phyloP scores from a whole-genome alignment of 148 eudicot genomes.

The Vaccinium vitisidaea region DNA sequence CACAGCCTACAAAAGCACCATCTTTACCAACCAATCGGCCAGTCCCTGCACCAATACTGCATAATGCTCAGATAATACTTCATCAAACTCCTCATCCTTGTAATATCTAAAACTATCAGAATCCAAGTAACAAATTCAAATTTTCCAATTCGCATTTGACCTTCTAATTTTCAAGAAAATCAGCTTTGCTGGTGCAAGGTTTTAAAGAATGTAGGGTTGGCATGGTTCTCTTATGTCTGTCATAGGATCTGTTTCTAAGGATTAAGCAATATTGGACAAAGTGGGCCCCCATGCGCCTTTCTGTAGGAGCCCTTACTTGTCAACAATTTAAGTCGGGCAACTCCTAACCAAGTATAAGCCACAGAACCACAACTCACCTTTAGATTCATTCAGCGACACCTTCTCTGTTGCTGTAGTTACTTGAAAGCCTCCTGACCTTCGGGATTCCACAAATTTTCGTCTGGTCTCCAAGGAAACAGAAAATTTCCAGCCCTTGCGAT shows the following conservation, averaged over 20 bases:
- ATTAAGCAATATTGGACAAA: neutral
- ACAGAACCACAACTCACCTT: neutral
- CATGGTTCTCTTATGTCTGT: neutral
- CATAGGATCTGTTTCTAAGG: neutral
- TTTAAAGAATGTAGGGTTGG: neutral
- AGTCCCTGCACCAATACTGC: neutral
- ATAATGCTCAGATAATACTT: neutral
- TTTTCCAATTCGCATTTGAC: neutral
- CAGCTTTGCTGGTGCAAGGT: neutral
- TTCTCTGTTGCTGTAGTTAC: slow-evolving; percentile 24
- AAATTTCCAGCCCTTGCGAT: neutral
- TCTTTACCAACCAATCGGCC: neutral
- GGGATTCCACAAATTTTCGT: neutral
- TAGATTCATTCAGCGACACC: slow-evolving; percentile 9
- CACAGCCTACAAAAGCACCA: neutral
- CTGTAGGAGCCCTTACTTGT: neutral
- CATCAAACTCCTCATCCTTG: neutral
- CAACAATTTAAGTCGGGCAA: neutral
- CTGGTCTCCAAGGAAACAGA: neutral
- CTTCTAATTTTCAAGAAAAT: neutral
- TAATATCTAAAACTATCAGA: neutral
- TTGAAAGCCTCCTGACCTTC: slow-evolving; percentile 26
- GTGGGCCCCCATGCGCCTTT: neutral
- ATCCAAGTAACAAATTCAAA: neutral
- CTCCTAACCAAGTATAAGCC: neutral